Evolutionary conservation across 805 yeast species (phyloP), one percentile per base, ranked within the genome.

Genomic region (Starmerella davenportii): DNA sequence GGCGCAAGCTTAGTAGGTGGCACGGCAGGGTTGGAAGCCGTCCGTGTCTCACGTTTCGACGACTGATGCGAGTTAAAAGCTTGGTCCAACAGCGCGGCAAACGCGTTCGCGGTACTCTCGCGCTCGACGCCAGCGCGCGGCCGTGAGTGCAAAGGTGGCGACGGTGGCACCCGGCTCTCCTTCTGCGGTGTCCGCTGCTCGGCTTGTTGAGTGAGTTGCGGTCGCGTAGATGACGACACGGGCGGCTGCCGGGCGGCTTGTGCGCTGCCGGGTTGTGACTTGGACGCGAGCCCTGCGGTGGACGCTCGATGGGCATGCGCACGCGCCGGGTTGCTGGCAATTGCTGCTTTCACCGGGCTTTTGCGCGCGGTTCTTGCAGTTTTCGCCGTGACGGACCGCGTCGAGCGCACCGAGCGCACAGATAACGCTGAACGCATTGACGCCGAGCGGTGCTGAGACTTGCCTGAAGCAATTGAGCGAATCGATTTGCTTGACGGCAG

Each of bases 61-160:
- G 14, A 18, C 31, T 15, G 27, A 28, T 19, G 25, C 5, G 32
- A 28, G 21, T 46, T 48, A 37, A 55, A 55, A 1, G 57, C 59
- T 35, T 49, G 50, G 35, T 56, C 59, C 11, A 54, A 47, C 29
- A 54, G 38, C n/a, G 49, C 49, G 2, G 57, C 59, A 37, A 55
- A 54, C 32, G 46, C 50, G n/a, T 42, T 43, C 16, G 50, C 32
- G 8, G 32, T 15, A 29, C 9, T 29, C 9, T 11, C 9, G 7
- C 11, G 7, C 7, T 7, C 25, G 11, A 7, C 11, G 9, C 11
- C 9, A 7, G 7, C 9, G 25, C 25, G 25, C 11, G 25, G 9
- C n/a, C n/a, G n/a, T n/a, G n/a, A n/a, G n/a, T n/a, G n/a, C n/a
- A n/a, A n/a, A n/a, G n/a, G n/a, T n/a, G n/a, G n/a, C 7, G 25